Percentiles rank a stretch among this genome's conserved stretches.
phyloP scores from a whole-genome alignment of 768 basidiomycete species.

The Dendrothele bispora region DNA sequence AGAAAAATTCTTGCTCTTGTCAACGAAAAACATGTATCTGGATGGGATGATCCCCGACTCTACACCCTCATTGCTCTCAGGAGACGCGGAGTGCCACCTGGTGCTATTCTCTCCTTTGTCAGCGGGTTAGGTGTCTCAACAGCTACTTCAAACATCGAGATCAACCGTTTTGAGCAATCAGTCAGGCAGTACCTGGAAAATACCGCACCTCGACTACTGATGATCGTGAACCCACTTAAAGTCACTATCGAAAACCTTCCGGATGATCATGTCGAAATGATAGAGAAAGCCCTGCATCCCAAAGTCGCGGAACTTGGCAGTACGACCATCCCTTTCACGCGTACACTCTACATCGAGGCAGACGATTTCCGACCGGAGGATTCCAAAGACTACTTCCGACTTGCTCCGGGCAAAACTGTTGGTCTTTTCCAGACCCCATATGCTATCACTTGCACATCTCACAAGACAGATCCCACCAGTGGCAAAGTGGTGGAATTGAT shows the following conservation, averaged over 20 bases:
- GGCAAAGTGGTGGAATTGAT: conserved; percentile 80
- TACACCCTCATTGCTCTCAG: conserved; percentile 96
- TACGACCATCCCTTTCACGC: conserved; percentile 81
- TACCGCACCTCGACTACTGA: conserved; percentile 81
- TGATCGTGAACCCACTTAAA: conserved; percentile 90
- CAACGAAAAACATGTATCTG: conserved; percentile 76
- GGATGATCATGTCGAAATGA: conserved; percentile 77
- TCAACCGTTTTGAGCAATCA: conserved; percentile 85
- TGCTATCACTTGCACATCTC: conserved; percentile 92
- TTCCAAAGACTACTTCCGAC: conserved; percentile 94
- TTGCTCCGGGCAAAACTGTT: conserved; percentile 96
- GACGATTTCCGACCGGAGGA: conserved; percentile 93
- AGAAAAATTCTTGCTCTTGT: conserved; percentile 92
- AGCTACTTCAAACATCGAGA: conserved; percentile 78
- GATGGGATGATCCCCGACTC: conserved; percentile 97
- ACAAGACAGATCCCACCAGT: conserved; percentile 69
- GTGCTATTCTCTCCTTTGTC: conserved; percentile 92
- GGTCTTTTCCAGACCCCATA: conserved; percentile 92
- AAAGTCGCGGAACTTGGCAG: conserved; percentile 88
- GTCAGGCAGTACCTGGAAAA: conserved; percentile 90
- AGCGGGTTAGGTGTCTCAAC: conserved; percentile 93
- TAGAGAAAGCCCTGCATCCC: conserved; percentile 92
- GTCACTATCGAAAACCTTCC: conserved; percentile 89
- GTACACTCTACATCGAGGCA: conserved; percentile 86
- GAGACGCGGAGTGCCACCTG: conserved; percentile 94